Base-by-base conservation (phyloP, 2,329 filamentous ascomycete species). In the Calonectria pseudoturangicola region DNA sequence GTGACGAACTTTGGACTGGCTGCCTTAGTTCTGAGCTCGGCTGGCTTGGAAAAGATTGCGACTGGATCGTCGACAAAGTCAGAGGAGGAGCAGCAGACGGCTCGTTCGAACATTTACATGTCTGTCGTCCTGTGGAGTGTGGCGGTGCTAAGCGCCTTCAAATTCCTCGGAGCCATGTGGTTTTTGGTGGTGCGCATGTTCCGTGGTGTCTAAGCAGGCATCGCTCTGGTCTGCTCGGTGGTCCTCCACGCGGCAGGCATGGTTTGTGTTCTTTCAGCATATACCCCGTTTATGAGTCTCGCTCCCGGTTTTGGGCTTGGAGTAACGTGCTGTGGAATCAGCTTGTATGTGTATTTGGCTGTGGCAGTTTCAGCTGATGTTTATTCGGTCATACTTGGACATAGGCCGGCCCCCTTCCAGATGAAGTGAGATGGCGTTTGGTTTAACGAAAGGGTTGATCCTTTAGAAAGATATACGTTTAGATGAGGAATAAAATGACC, bases 101-200 rank as follows among this genome's bases (percentile, higher is more conserved):
- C 89, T 68, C 91, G 94, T 15, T 92, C 93, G 25, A 93, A 92
- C 65, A 92, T 97, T 68, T 98, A 98, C 86, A 93, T 98, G 89
- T 91, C 90, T 4, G 92, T 98, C 51, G 92, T 98, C 18, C 84
- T 98, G 74, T 98, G 96, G 93, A 95, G 93, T 83, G 96, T 98
- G 48, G 96, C 95, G 0, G 95, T 87, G 2, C 84, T 98, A 69
- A 95, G 94, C 28, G 91, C 92, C 2, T 96, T 98, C 85, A 94
- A 96, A 82, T 98, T 98, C 79, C 85, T 96, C 28, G 96, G 96
- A 3, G 94, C 94, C 0, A 88, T 95, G 85, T 98, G 95, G 95
- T 98, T 98, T 87, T 89, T 99, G 88, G 89, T 98, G 78, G 93
- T 96, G 70, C 89, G 95, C 80, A 90, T 97, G 91, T 96, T 98